Percentiles rank a stretch among this genome's conserved stretches.
Conservation (phyloP, 768 basidiomycete species). For the Russula lepida region DNA sequence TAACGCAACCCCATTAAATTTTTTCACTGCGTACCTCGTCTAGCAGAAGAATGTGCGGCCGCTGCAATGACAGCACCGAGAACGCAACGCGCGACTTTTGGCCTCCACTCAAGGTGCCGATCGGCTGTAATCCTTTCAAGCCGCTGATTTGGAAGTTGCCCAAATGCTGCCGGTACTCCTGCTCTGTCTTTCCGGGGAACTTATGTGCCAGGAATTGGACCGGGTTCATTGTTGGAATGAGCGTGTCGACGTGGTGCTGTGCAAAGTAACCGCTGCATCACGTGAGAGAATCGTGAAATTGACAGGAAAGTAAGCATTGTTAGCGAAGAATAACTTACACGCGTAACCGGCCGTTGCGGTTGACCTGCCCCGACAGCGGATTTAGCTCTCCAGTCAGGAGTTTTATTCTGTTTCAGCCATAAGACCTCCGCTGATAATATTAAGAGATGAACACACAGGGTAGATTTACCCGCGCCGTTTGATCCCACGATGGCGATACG, state of each 20-base stretch:
- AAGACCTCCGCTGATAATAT: not conserved
- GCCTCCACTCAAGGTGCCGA: constrained; percentile 89
- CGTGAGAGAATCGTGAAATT: not conserved
- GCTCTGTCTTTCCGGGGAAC: constrained; percentile 92
- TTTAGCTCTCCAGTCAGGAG: constrained; percentile 77
- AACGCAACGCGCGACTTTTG: constrained; percentile 97
- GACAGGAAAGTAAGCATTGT: not conserved
- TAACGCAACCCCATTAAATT: not conserved
- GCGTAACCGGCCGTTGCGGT: constrained; percentile 83
- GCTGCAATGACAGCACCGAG: constrained; percentile 73
- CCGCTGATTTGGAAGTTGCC: constrained; percentile 98
- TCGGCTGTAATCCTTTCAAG: constrained; percentile 85
- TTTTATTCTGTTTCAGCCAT: constrained; percentile 61
- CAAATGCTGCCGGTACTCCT: constrained; percentile 91
- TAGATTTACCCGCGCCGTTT: constrained; percentile 95
- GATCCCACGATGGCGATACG: constrained; percentile 93
- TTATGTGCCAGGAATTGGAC: constrained; percentile 88
- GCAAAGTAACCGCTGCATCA: constrained; percentile 76
- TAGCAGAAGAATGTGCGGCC: constrained; percentile 85
- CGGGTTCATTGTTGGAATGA: constrained; percentile 77
- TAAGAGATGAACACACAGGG: constrained; percentile 47
- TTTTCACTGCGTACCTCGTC: constrained; percentile 76
- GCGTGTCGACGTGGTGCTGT: constrained; percentile 92
- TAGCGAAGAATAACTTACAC: constrained; percentile 44
- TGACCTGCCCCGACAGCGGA: constrained; percentile 71